Evolutionary conservation across 2,329 filamentous ascomycete genomes (phyloP).

Genomic region (Lasiodiplodia gonubiensis): DNA sequence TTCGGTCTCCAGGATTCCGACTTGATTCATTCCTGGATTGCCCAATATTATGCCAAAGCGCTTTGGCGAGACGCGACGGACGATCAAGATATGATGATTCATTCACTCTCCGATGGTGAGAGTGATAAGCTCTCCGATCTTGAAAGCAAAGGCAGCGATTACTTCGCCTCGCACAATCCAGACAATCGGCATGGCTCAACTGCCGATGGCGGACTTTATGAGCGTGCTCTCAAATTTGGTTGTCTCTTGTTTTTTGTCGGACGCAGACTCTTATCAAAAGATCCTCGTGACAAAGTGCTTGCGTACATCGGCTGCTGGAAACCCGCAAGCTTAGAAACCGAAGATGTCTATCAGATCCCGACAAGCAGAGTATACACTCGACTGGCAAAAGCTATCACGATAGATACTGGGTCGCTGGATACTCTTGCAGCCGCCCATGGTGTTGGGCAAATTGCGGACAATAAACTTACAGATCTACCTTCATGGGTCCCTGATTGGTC

Average conservation of each 20-base stretch:
- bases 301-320: neutral
- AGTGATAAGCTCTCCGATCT: too few species aligned
- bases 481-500: neutral
- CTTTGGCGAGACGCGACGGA: too few species aligned
- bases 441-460: neutral
- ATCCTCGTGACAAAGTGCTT: neutral
- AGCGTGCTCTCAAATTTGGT: neutral
- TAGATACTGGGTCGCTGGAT: neutral
- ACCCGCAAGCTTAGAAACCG: neutral
- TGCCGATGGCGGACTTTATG: too few species aligned
- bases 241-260: neutral
- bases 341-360: neutral
- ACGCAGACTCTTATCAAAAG: neutral
- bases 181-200: too few species aligned
- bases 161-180: too few species aligned
- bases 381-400: neutral
- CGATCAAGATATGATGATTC: too few species aligned
- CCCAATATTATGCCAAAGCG: too few species aligned
- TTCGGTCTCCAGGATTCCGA: neutral
- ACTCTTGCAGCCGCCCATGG: neutral
- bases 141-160: too few species aligned
- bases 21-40: neutral
- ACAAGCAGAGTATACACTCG: neutral
- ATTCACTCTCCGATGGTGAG: too few species aligned
- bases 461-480: neutral